Evolutionary conservation across 179 eudicot genomes (phyloP).

Genomic region (Pouteria campechiana): DNA sequence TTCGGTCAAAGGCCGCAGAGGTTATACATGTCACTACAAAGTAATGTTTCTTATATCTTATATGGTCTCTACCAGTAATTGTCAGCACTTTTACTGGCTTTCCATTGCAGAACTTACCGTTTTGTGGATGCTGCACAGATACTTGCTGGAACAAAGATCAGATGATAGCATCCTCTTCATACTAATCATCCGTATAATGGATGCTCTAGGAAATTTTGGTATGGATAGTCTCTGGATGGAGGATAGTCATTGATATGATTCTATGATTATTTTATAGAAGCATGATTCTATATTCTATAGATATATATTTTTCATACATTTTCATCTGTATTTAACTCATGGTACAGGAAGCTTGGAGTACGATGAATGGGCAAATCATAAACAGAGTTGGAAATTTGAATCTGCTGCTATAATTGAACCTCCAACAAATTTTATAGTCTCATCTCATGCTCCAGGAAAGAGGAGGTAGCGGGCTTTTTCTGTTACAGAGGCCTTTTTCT

Average conservation of each 20-base stretch:
- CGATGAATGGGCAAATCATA: slow-evolving; percentile 93
- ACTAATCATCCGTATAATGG: slow-evolving; percentile 82
- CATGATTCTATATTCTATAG: background rate
- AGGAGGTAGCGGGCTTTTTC: slow-evolving; percentile 35
- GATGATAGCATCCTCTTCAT: slow-evolving; percentile 91
- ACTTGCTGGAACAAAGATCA: slow-evolving; percentile 76
- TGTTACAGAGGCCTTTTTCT: background rate
- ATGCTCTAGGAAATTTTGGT: slow-evolving; percentile 88
- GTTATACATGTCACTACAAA: slow-evolving; percentile 74
- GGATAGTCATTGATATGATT: background rate
- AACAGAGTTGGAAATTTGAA: slow-evolving; percentile 96
- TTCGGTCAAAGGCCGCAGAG: slow-evolving; percentile 83
- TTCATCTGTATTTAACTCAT: slow-evolving; percentile 1
- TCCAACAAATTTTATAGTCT: slow-evolving; percentile 62
- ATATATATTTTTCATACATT: slow-evolving; percentile 1
- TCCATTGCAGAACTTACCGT: slow-evolving; percentile 6
- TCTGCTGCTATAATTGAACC: slow-evolving; percentile 94
- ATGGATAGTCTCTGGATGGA: slow-evolving; percentile 6
- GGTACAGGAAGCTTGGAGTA: slow-evolving; percentile 77
- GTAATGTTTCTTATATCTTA: slow-evolving; percentile 24
- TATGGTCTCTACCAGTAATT: background rate
- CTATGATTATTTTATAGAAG: background rate
- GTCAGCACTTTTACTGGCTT: slow-evolving; percentile 2
- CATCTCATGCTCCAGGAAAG: slow-evolving; percentile 72
- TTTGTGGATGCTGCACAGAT: slow-evolving; percentile 32